Conservation (phyloP, 495 filamentous ascomycete species). For the Annulohypoxylon moriforme region DNA sequence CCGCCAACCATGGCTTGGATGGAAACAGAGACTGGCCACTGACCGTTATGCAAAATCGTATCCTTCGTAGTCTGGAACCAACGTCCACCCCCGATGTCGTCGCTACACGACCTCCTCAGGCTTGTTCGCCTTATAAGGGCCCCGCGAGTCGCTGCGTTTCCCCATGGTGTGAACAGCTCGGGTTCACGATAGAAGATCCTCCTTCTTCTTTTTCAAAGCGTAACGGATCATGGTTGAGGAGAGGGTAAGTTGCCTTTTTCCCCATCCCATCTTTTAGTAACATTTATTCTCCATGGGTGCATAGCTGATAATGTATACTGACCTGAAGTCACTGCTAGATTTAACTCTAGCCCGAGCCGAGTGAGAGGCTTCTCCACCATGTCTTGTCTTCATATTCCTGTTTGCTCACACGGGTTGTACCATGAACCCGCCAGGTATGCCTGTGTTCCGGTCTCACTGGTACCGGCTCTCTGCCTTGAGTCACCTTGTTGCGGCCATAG, state of each 20-base stretch:
- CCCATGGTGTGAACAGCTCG: constrained; percentile 35
- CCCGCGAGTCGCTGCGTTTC: constrained; percentile 31
- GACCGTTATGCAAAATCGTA: constrained; percentile 21
- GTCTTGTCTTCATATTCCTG: constrained; percentile 10
- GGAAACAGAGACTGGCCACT: constrained; percentile 46
- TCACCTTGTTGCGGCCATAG: constrained; percentile 25
- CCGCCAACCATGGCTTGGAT: constrained; percentile 42
- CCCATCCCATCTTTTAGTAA: neutral
- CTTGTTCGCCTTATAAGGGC: constrained; percentile 24
- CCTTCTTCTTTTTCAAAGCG: constrained; percentile 14
- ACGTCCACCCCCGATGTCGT: constrained; percentile 14
- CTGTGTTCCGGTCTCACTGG: constrained; percentile 34
- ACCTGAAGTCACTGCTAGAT: constrained; percentile 16
- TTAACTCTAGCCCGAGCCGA: constrained; percentile 37
- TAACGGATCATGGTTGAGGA: constrained; percentile 20
- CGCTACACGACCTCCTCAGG: constrained; percentile 9
- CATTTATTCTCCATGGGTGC: neutral
- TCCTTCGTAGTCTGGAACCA: constrained; percentile 14
- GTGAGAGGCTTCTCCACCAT: constrained; percentile 10
- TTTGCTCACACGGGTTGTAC: constrained; percentile 7
- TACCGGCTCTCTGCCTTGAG: constrained; percentile 36
- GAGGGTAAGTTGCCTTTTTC: constrained; percentile 25
- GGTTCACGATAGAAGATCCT: constrained; percentile 27
- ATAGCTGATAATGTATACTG: neutral
- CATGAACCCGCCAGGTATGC: constrained; percentile 31